These are phyloP conservation scores for Microthlaspi erraticum DNA, from an alignment of 345 rosid genomes.

Conservation along the genomic window DNA sequence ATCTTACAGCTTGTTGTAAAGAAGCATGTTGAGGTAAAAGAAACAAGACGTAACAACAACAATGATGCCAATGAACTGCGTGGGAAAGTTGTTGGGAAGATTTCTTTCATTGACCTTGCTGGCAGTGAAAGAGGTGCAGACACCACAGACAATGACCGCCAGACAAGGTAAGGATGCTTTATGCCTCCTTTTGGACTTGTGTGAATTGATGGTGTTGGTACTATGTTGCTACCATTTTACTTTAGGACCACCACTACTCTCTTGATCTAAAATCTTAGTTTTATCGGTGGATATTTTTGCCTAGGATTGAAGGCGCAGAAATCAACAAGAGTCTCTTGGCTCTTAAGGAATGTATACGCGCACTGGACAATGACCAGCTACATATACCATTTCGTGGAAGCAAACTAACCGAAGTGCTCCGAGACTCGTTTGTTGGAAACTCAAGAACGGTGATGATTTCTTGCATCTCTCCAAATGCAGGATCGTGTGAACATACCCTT, in stretches of 20 bases:
- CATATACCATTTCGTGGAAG: slow-evolving; percentile 98
- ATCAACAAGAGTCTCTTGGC: slow-evolving; percentile 97
- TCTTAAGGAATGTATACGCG: slow-evolving; percentile 97
- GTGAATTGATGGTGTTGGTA: slow-evolving; percentile 15
- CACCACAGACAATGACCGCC: slow-evolving; percentile 96
- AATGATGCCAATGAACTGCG: slow-evolving; percentile 75
- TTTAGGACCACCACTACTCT: slow-evolving; percentile 32
- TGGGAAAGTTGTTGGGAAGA: slow-evolving; percentile 90
- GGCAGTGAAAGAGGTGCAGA: slow-evolving; percentile 99
- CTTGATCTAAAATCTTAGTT: slow-evolving; percentile 5
- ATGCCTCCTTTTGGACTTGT: slow-evolving; percentile 22
- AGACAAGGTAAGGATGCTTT: slow-evolving; percentile 67
- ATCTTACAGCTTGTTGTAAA: slow-evolving; percentile 90
- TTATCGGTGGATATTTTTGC: slow-evolving; percentile 35
- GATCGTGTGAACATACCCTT: slow-evolving; percentile 98
- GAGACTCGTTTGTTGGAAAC: slow-evolving; percentile 97
- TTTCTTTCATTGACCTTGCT: slow-evolving; percentile 99
- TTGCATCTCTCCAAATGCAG: slow-evolving; percentile 98
- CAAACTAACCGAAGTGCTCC: slow-evolving; percentile 96
- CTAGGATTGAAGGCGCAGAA: slow-evolving; percentile 96
- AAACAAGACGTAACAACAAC: slow-evolving; percentile 76
- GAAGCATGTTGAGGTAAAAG: slow-evolving; percentile 83
- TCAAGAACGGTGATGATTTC: slow-evolving; percentile 98
- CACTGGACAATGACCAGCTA: slow-evolving; percentile 94
- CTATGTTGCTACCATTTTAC: slow-evolving; percentile 17